Evolutionary conservation across 176 grass and related monocot species (phyloP).

Genomic region (Microstegium vimineum): DNA sequence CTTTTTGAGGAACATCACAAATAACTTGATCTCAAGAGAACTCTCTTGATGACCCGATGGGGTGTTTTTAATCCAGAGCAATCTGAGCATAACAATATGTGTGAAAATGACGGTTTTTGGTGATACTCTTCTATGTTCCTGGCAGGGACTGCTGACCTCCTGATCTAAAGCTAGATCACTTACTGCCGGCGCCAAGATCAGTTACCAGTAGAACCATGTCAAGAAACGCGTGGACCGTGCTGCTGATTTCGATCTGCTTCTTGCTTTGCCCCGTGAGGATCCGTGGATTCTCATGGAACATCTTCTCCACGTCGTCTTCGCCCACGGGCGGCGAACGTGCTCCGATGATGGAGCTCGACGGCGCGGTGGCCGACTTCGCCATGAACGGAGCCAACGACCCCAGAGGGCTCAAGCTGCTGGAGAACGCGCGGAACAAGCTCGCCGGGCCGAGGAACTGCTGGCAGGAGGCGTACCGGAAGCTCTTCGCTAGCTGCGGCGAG

Average conservation of each 20-base stretch:
- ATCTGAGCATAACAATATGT: neutral
- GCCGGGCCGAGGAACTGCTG: constrained; percentile 59
- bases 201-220: neutral
- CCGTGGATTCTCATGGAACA: constrained; percentile 31
- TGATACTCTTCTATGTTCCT: neutral
- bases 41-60: neutral
- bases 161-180: neutral
- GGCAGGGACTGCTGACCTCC: constrained; percentile 7
- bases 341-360: constrained; percentile 21
- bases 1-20: neutral
- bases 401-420: constrained; percentile 56
- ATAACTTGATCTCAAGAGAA: neutral
- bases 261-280: neutral
- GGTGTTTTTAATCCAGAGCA: neutral
- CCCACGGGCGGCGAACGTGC: neutral
- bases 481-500: constrained; percentile 68
- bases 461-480: constrained; percentile 68
- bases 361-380: constrained; percentile 46
- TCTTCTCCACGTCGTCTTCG: constrained; percentile 16
- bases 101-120: constrained; percentile 4
- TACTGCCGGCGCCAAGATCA: neutral
- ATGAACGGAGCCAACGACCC: constrained; percentile 34
- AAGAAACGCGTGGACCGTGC: neutral
- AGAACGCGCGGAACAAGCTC: constrained; percentile 65
- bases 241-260: constrained; percentile 22